Evolutionary conservation across 371 early-diverging fungal genomes (phyloP).

Genomic region (Apophysomyces variabilis): DNA sequence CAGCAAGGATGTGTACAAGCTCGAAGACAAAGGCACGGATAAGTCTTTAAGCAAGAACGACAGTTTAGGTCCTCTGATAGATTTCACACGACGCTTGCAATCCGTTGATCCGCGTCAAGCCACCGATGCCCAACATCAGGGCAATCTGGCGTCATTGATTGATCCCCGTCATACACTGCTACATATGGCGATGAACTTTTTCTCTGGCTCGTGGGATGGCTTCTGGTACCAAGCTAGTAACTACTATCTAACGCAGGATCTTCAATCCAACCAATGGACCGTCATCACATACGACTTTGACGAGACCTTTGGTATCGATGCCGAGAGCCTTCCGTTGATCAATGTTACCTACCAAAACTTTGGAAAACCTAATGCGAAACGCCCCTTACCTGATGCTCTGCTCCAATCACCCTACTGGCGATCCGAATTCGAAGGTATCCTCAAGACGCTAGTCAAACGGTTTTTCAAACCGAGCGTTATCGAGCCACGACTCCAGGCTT

Average conservation of each 20-base stretch:
- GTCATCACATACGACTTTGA: constrained; percentile 62
- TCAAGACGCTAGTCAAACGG: constrained; percentile 55
- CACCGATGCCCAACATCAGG: constrained; percentile 28
- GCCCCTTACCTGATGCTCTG: constrained; percentile 45
- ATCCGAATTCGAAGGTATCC: constrained; percentile 46
- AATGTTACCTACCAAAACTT: constrained; percentile 47
- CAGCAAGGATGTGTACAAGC: constrained; percentile 38
- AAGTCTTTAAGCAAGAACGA: constrained; percentile 20
- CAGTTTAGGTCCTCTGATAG: constrained; percentile 22
- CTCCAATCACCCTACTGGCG: constrained; percentile 50
- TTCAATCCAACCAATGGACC: constrained; percentile 50
- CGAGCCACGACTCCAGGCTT: constrained; percentile 51
- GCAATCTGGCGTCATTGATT: constrained; percentile 28
- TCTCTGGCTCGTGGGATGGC: constrained; percentile 54
- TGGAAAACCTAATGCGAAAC: constrained; percentile 33
- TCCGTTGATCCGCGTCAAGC: constrained; percentile 26
- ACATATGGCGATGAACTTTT: constrained; percentile 49
- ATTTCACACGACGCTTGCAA: constrained; percentile 20
- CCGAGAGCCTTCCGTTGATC: constrained; percentile 14
- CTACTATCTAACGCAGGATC: constrained; percentile 57
- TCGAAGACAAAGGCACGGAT: constrained; percentile 29
- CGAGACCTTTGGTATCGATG: constrained; percentile 54
- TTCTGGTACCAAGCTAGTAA: constrained; percentile 57
- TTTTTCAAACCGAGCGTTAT: constrained; percentile 59
- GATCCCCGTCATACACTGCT: constrained; percentile 42